A percentile compares a stretch with the other conserved stretches of the same genome.
phyloP scores from a whole-genome alignment of 2,329 filamentous ascomycete genomes.

The Exophiala dermatitidis region DNA sequence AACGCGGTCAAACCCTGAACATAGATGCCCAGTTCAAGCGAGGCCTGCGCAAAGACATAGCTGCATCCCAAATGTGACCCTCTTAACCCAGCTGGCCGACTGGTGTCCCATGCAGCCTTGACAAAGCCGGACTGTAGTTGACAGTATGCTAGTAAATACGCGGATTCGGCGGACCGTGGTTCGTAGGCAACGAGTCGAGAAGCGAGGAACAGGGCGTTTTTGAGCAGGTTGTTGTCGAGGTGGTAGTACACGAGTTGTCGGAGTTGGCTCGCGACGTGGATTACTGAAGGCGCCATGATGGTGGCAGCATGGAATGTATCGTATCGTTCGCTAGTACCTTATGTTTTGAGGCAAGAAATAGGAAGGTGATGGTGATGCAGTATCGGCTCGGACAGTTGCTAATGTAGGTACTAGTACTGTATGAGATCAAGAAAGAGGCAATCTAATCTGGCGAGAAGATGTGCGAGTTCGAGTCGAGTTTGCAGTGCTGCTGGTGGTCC shows the following conservation, averaged over 20 bases:
- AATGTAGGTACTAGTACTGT: not conserved
- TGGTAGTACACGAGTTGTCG: constrained; percentile 62
- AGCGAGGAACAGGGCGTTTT: constrained; percentile 90
- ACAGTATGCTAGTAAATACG: constrained; percentile 76
- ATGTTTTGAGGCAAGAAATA: not conserved
- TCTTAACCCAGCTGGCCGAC: constrained; percentile 62
- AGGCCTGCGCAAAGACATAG: constrained; percentile 87
- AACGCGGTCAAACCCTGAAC: constrained; percentile 75
- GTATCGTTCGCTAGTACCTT: too few species aligned
- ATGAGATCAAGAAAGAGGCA: not conserved
- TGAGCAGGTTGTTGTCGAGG: constrained; percentile 81
- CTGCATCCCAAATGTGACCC: constrained; percentile 77
- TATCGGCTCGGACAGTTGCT: not conserved
- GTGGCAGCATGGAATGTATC: not conserved
- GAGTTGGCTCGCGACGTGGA: constrained; percentile 53
- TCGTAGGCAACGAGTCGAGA: constrained; percentile 81
- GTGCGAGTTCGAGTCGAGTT: constrained; percentile 5
- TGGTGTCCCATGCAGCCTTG: constrained; percentile 78
- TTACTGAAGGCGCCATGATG: constrained; percentile 49
- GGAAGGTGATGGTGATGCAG: not conserved
- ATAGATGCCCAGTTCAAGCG: constrained; percentile 67
- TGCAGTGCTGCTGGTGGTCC: constrained; percentile 4
- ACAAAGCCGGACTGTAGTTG: constrained; percentile 75
- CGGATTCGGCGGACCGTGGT: constrained; percentile 68
- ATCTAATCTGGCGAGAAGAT: not conserved